Percentiles rank a stretch among this genome's conserved stretches.
These are phyloP conservation scores for Kandelia obovata DNA, from an alignment of 345 rosid genomes.

Conservation along the genomic window DNA sequence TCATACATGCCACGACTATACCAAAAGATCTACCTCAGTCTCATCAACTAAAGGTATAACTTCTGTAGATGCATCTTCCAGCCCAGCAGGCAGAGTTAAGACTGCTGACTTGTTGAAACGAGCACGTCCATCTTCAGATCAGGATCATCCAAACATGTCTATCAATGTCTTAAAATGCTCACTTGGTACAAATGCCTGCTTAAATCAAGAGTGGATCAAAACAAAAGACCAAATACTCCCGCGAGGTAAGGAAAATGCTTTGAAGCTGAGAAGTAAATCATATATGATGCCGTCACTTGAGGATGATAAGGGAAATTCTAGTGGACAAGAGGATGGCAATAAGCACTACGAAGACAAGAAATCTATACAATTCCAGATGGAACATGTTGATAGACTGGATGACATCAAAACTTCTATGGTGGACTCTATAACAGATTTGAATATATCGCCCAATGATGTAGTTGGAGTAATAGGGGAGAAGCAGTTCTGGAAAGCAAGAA, in stretches of 20 bases:
- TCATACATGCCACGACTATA: constrained; percentile 16
- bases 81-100: constrained; percentile 22
- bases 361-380: constrained; percentile 6
- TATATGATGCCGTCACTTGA: constrained; percentile 25
- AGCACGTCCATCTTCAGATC: constrained; percentile 28
- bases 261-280: constrained; percentile 33
- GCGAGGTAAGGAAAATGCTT: constrained; percentile 22
- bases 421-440: constrained; percentile 38
- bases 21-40: constrained; percentile 25
- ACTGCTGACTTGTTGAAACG: constrained; percentile 25
- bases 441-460: constrained; percentile 54
- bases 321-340: constrained; percentile 25
- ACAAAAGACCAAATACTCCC: constrained; percentile 20
- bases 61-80: constrained; percentile 21
- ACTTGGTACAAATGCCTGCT: constrained; percentile 11
- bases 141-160: constrained; percentile 30
- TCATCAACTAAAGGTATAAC: constrained; percentile 18
- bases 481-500: constrained; percentile 70
- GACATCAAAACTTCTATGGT: constrained; percentile 25
- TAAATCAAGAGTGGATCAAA: constrained; percentile 15
- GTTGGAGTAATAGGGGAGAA: constrained; percentile 61
- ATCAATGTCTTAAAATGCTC: constrained; percentile 16
- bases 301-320: constrained; percentile 28
- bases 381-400: constrained; percentile 15
- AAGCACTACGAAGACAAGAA: constrained; percentile 19